A percentile compares a stretch with the other conserved stretches of the same genome.
Evolutionary conservation across 2,329 filamentous ascomycete genomes (phyloP).

Genomic region (Annulohypoxylon truncatum): DNA sequence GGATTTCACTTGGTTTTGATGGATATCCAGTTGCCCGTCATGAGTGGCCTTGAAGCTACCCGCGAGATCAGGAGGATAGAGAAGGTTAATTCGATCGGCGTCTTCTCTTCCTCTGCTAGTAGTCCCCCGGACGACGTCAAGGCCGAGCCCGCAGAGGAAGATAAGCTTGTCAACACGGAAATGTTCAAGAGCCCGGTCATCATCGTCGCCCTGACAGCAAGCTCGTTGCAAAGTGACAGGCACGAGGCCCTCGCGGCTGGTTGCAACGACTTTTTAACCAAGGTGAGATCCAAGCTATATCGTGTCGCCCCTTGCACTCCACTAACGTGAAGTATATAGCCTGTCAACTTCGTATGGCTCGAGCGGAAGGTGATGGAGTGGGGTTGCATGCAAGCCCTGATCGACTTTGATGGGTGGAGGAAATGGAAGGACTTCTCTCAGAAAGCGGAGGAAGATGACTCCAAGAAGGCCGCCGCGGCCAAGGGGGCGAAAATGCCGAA

Average conservation of each 20-base stretch:
- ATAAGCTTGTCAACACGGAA: slow-evolving; percentile 73
- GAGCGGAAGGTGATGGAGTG: slow-evolving; percentile 98
- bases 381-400: slow-evolving; percentile 99
- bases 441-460: slow-evolving; percentile 58
- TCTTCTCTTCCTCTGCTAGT: slow-evolving; percentile 78
- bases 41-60: slow-evolving; percentile 95
- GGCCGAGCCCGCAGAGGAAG: slow-evolving; percentile 68
- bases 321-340: slow-evolving; percentile 63
- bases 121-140: slow-evolving; percentile 63
- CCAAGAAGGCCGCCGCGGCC: slow-evolving; percentile 55
- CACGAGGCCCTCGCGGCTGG: slow-evolving; percentile 95
- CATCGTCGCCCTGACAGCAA: slow-evolving; percentile 95
- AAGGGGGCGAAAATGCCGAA: slow-evolving; percentile 54
- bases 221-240: slow-evolving; percentile 92
- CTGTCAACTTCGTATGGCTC: slow-evolving; percentile 97
- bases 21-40: slow-evolving; percentile 97
- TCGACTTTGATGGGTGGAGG: slow-evolving; percentile 98
- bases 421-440: slow-evolving; percentile 90
- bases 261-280: slow-evolving; percentile 98
- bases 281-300: slow-evolving; percentile 68
- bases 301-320: not conserved
- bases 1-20: slow-evolving; percentile 97
- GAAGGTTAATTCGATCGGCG: slow-evolving; percentile 89
- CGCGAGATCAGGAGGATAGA: slow-evolving; percentile 93
- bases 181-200: slow-evolving; percentile 97